phyloP scores from a whole-genome alignment of 768 basidiomycete genomes.

The Tylopilus plumbeoviolaceoides region DNA sequence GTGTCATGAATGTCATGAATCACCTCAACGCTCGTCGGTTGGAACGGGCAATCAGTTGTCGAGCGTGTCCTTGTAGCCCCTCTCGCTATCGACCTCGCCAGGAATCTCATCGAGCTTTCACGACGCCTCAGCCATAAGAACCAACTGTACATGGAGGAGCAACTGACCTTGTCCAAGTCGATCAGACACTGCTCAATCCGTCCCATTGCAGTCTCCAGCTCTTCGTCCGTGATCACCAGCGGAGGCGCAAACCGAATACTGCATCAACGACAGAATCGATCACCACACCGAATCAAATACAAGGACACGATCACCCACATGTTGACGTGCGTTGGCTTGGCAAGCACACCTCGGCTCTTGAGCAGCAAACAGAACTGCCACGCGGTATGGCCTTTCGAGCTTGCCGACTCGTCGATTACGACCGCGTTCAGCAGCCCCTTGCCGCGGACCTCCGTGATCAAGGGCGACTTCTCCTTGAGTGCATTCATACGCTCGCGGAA shows the following conservation, averaged over 20 bases:
- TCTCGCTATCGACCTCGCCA: conserved; percentile 60
- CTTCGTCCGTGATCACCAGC: conserved; percentile 87
- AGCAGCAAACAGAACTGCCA: conserved; percentile 95
- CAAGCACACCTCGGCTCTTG: conserved; percentile 87
- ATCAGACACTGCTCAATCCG: conserved; percentile 73
- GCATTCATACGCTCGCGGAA: conserved; percentile 67
- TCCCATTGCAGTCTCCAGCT: conserved; percentile 67
- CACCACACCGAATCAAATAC: background rate
- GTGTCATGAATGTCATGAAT: background rate
- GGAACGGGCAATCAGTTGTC: conserved; percentile 15
- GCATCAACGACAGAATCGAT: conserved; percentile 1
- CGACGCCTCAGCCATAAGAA: background rate
- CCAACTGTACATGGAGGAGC: background rate
- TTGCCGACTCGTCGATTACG: conserved; percentile 83
- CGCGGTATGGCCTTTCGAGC: conserved; percentile 73
- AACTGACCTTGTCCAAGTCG: conserved; percentile 75
- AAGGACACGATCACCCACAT: conserved; percentile 53
- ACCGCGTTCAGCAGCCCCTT: conserved; percentile 89
- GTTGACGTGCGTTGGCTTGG: conserved; percentile 95
- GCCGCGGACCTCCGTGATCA: conserved; percentile 79
- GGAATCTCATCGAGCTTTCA: conserved; percentile 56
- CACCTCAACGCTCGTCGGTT: background rate
- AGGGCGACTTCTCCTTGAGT: conserved; percentile 52
- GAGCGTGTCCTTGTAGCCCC: conserved; percentile 43
- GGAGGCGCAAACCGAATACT: conserved; percentile 98